Base-by-base conservation (phyloP, 75 land plant species). In the Isoetes taiwanensis region DNA sequence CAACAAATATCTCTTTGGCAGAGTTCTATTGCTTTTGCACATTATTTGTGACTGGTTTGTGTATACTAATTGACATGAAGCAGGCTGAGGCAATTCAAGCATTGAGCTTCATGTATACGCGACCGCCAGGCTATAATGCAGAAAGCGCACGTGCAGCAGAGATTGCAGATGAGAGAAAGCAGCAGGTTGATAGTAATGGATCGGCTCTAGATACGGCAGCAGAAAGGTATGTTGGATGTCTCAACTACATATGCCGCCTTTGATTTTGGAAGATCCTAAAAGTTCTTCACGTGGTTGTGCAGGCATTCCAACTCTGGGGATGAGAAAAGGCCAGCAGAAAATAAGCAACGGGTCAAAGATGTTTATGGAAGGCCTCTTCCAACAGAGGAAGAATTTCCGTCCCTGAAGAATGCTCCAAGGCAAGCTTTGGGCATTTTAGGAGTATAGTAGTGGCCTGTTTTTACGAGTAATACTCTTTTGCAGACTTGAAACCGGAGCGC, bases 131-230 rank as follows among this genome's bases (percentile, higher is more conserved):
- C 46, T 93, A 84, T 35, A 79, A 93, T 78, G 80, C 98, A 1
- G 95, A 93, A 63, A 87, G 95, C 78, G 98, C 98, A 27, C 81
- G 86, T 63, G 95, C 95, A 34, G 98, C 98, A 5, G 98, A 93
- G 50, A 58, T 83, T 63, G 83, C 70, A 24, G 98, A 84, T 58
- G 85, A 86, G 64, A 72, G 56, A 59, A 86, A 57, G 50, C 66
- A 54, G 52, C 52, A 43, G 16, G 80, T 35, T 9, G 14, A 14
- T 23, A 34, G 31, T 20, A 33, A 43, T 61, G 55, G 29, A n/a
- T 24, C 32, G 27, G 63, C 30, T 12, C n/a, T n/a, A 46, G 6
- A 16, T 46, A 23, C 16, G 16, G 50, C 16, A 8, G 6, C 16
- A 5, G n/a, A 5, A 6, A 46, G 50, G 50, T 46, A 46, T 46